A percentile compares a stretch with the other conserved stretches of the same genome.
These are phyloP conservation scores for Ceratocystiopsis brevicomis DNA, from an alignment of 2,329 filamentous ascomycete genomes.

Conservation along the genomic window DNA sequence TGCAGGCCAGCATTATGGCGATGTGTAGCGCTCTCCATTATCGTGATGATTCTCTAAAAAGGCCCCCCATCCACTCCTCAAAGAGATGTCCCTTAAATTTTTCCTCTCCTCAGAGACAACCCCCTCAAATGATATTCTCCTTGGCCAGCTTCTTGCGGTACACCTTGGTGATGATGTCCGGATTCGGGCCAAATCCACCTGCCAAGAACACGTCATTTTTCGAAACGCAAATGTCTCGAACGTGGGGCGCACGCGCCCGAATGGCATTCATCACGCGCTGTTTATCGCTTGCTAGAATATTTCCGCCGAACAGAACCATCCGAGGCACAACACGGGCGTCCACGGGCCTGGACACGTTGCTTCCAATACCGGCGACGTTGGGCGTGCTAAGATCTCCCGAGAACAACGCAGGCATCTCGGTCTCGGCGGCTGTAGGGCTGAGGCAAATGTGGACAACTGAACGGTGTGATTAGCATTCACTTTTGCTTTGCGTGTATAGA, in stretches of 20 bases:
- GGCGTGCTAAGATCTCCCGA: constrained; percentile 72
- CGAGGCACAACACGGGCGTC: constrained; percentile 8
- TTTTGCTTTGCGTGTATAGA: too few species aligned
- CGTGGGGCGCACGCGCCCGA: neutral
- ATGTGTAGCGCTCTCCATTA: too few species aligned
- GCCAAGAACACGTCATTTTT: constrained; percentile 13
- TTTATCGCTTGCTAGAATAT: constrained; percentile 9
- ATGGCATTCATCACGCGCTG: constrained; percentile 7
- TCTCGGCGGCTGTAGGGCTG: constrained; percentile 55
- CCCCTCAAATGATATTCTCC: neutral
- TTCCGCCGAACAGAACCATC: constrained; percentile 12
- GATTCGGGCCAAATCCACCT: constrained; percentile 13
- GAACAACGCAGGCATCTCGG: constrained; percentile 79
- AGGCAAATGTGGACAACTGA: constrained; percentile 9
- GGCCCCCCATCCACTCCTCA: too few species aligned
- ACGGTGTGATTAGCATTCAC: neutral
- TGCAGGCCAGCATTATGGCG: too few species aligned
- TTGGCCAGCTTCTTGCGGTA: constrained; percentile 12
- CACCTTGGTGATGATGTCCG: constrained; percentile 13
- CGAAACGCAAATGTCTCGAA: constrained; percentile 11
- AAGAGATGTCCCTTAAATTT: too few species aligned
- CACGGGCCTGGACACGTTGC: constrained; percentile 7
- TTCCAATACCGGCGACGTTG: constrained; percentile 9
- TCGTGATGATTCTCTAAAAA: too few species aligned
- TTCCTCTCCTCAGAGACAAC: too few species aligned